Evolutionary conservation across 225 moss, liverwort and hornwort species (phyloP), one percentile per base, ranked within the genome.

Genomic region (Sphagnum contortum): DNA sequence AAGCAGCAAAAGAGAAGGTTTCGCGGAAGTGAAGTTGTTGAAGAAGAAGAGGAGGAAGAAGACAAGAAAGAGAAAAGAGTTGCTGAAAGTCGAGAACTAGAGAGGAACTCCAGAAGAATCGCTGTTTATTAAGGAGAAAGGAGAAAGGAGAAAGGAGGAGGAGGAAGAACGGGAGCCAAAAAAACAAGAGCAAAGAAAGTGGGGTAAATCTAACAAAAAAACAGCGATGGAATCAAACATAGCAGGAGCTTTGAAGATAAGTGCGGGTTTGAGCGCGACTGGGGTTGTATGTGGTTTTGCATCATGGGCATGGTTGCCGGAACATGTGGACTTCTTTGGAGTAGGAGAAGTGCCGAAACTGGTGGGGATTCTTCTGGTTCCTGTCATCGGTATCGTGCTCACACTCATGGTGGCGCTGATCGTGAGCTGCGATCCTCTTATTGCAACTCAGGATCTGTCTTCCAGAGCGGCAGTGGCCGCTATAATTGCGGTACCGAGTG

Each of bases 401-500:
- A 73, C 89, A 6, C 69, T 81, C 51, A 46, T 91, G 59, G 75
- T 88, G 0, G 55, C 74, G 0, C 72, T 91, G n/a, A 61, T 91
- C 64, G 57, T 80, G 6, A 76, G 76, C 51, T 89, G 80, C 71
- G 91, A 91, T 66, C 80, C 91, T 2, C 78, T 79, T 9, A 61
- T 80, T 4, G 53, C 73, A 4, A 73, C 76, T 52, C 91, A 89
- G 47, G 80, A 81, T 5, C 48, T 79, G 12, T 47, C 72, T 10
- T 89, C 91, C 0, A 52, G 66, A 9, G 80, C 76, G 4, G 83
- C 91, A 49, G 73, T 88, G 0, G 86, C 76, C 10, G 77, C 71
- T 12, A 76, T 73, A 48, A 76, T 91, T 67, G 74, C 78, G 8
- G 80, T 91, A 3, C 89, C 91, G 4, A 44, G 77, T 52, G 68